phyloP scores from a whole-genome alignment of 1,284 basidiomycete genomes.

The Ceratobasidium sp. region DNA sequence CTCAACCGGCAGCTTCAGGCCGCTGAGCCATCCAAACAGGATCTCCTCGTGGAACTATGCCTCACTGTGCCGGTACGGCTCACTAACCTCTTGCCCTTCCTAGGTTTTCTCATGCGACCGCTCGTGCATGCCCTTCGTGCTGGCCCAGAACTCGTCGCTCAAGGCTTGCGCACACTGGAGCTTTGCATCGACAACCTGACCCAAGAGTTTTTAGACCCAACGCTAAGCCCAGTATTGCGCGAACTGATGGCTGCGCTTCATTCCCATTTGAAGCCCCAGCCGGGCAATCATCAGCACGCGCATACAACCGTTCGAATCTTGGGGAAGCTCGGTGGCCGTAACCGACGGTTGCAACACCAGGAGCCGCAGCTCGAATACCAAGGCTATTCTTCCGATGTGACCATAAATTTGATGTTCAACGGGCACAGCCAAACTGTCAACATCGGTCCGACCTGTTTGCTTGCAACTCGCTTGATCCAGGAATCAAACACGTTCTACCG shows the following conservation, averaged over 20 bases:
- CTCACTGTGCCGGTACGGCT: conserved; percentile 96
- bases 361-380: conserved; percentile 80
- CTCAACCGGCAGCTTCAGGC: conserved; percentile 90
- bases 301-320: conserved; percentile 97
- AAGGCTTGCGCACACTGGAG: conserved; percentile 96
- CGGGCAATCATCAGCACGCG: conserved; percentile 89
- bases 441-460: conserved; percentile 71
- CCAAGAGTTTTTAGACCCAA: conserved; percentile 97
- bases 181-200: conserved; percentile 99
- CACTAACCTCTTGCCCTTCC: conserved; percentile 94
- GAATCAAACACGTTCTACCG: conserved; percentile 70
- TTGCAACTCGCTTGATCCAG: conserved; percentile 73
- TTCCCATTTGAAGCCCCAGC: conserved; percentile 88
- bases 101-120: conserved; percentile 96
- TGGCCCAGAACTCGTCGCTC: conserved; percentile 88
- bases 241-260: conserved; percentile 96
- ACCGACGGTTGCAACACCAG: conserved; percentile 85
- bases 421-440: conserved; percentile 74
- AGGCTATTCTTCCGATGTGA: conserved; percentile 71
- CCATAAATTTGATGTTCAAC: conserved; percentile 75
- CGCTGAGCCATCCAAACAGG: conserved; percentile 74
- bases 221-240: conserved; percentile 88
- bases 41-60: conserved; percentile 96
- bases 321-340: conserved; percentile 96
- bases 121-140: conserved; percentile 91